phyloP scores from a whole-genome alignment of 225 moss, liverwort and hornwort genomes.

The Pleurozium schreberi region DNA sequence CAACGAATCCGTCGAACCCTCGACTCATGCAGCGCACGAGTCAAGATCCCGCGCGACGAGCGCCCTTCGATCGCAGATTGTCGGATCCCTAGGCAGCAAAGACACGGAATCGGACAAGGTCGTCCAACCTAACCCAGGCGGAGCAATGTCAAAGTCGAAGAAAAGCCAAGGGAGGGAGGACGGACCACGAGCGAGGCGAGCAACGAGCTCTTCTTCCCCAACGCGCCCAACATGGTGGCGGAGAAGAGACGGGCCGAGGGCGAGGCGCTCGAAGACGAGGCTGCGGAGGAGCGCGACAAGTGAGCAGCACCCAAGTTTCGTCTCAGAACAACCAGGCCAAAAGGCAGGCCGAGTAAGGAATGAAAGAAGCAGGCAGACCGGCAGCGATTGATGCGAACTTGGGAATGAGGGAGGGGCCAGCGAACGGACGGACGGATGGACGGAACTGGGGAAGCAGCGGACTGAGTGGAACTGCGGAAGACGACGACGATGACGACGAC shows the following conservation, averaged over 20 bases:
- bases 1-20: not conserved
- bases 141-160: not conserved
- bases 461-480: no score
- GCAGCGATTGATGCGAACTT: not conserved
- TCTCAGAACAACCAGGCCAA: not conserved
- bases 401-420: not conserved
- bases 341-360: not conserved
- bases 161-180: not conserved
- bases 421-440: not conserved
- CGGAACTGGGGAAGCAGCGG: not conserved
- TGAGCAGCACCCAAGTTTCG: not conserved
- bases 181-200: slow-evolving; percentile 20
- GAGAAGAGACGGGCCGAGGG: not conserved
- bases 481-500: not conserved
- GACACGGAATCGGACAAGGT: not conserved
- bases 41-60: not conserved
- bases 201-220: slow-evolving; percentile 16
- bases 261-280: not conserved
- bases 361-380: not conserved
- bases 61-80: not conserved
- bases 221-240: slow-evolving; percentile 19
- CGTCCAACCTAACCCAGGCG: not conserved
- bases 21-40: not conserved
- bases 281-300: not conserved
- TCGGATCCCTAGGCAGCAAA: not conserved